phyloP scores from a whole-genome alignment of 2,329 filamentous ascomycete species.

The Hypoxylon sp. region DNA sequence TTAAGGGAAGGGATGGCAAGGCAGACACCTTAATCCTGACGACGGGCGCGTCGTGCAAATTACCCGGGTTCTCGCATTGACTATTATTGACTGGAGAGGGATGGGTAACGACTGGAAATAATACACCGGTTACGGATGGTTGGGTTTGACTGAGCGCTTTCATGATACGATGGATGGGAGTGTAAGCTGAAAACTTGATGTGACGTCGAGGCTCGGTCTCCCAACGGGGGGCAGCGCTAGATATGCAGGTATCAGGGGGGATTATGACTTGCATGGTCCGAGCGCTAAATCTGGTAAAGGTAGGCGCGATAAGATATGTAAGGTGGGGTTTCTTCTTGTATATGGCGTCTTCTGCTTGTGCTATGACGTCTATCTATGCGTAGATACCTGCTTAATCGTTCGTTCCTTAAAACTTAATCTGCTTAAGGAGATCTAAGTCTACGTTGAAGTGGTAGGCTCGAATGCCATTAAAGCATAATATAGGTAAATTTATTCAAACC shows the following conservation, averaged over 20 bases:
- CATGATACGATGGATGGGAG: conserved; percentile 13
- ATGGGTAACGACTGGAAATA: background rate
- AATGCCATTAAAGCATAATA: background rate
- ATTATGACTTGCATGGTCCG: conserved; percentile 38
- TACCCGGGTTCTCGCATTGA: conserved; percentile 19
- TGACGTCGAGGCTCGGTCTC: conserved; percentile 38
- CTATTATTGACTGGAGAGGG: conserved; percentile 12
- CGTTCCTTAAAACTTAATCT: background rate
- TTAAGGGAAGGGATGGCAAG: background rate
- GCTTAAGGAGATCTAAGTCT: background rate
- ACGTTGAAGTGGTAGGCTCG: background rate
- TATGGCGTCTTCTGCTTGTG: background rate
- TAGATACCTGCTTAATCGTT: background rate
- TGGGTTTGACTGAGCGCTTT: background rate
- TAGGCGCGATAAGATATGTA: conserved; percentile 33
- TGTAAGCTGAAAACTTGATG: conserved; percentile 23
- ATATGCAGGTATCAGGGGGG: conserved; percentile 17
- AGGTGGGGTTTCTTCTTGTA: conserved; percentile 14
- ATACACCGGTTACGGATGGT: background rate
- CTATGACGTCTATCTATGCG: conserved; percentile 5
- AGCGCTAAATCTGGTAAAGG: conserved; percentile 18
- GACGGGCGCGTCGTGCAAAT: conserved; percentile 30
- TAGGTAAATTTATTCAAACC: background rate
- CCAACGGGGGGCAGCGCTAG: background rate
- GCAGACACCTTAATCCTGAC: conserved; percentile 24